Conservation (phyloP, 192 early-diverging fungal species). For the Coemansia sp. region DNA sequence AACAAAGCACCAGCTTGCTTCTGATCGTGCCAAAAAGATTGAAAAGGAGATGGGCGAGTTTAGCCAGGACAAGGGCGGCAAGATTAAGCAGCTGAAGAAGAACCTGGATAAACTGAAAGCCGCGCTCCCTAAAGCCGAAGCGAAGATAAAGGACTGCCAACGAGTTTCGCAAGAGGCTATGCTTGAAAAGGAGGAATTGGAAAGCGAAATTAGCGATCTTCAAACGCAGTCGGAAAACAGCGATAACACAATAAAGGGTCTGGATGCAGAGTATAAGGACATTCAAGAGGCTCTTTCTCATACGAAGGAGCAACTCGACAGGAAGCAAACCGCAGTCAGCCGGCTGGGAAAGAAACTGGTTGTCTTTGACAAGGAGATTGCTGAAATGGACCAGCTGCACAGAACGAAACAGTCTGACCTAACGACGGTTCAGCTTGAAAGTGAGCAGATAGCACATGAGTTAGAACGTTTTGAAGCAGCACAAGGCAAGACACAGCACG, state of each 20-base stretch:
- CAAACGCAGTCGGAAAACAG: conserved; percentile 27
- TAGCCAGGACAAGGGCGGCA: conserved; percentile 81
- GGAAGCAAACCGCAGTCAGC: conserved; percentile 60
- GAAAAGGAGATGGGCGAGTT: conserved; percentile 91
- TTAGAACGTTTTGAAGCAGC: conserved; percentile 70
- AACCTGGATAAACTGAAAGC: conserved; percentile 67
- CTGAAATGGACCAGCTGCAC: conserved; percentile 65
- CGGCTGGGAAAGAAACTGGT: conserved; percentile 66
- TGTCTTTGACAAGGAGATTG: conserved; percentile 78
- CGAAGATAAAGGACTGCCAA: conserved; percentile 45
- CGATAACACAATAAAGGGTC: conserved; percentile 44
- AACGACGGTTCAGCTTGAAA: conserved; percentile 71
- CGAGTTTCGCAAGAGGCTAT: conserved; percentile 41
- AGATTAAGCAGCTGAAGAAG: conserved; percentile 80
- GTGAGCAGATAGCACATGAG: conserved; percentile 80
- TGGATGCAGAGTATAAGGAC: conserved; percentile 49
- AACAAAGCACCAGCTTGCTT: conserved; percentile 52
- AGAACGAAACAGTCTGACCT: conserved; percentile 67
- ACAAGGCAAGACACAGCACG: conserved; percentile 53
- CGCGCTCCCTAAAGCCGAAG: conserved; percentile 60
- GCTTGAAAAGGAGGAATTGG: conserved; percentile 50
- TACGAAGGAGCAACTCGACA: conserved; percentile 51
- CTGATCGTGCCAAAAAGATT: conserved; percentile 61
- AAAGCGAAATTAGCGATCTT: conserved; percentile 43
- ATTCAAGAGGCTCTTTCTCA: conserved; percentile 54